Conservation (phyloP, 148 eudicot species). For the Arbutus unedo region DNA sequence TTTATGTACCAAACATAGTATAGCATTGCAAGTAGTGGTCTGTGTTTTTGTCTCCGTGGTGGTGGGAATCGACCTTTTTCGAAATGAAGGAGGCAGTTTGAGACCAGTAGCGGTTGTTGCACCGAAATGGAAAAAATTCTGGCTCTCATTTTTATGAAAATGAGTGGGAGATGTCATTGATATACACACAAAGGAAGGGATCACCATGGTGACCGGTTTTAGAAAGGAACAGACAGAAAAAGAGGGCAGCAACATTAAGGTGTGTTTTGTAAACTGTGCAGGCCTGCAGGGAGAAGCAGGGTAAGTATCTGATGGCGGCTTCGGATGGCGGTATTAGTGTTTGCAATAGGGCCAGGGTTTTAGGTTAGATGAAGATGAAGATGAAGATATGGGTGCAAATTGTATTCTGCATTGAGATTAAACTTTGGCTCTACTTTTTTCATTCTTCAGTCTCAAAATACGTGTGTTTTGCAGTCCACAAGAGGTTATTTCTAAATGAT, state of each 20-base stretch:
- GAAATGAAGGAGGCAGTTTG: not conserved
- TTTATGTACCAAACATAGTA: too few relatives aligned
- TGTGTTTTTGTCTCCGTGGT: too few relatives aligned
- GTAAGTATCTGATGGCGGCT: not conserved
- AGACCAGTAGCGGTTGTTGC: not conserved
- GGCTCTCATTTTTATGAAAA: not conserved
- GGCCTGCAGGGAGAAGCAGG: not conserved
- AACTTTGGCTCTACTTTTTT: not conserved
- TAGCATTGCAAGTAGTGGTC: too few relatives aligned
- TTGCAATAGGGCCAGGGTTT: not conserved
- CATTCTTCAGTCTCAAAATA: too few relatives aligned
- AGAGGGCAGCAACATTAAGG: not conserved
- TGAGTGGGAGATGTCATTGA: not conserved
- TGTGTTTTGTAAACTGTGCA: not conserved
- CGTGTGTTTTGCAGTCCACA: not conserved
- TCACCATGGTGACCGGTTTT: not conserved
- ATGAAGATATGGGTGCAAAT: not conserved
- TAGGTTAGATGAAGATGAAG: not conserved
- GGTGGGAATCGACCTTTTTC: too few relatives aligned
- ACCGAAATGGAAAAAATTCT: not conserved
- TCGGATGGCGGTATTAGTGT: not conserved
- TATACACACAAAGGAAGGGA: not conserved
- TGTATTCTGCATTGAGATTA: not conserved
- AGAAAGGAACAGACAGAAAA: not conserved
- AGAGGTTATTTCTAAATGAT: not conserved